Evolutionary conservation across 768 basidiomycete genomes (phyloP).

Genomic region (Boletus subcaerulescens): DNA sequence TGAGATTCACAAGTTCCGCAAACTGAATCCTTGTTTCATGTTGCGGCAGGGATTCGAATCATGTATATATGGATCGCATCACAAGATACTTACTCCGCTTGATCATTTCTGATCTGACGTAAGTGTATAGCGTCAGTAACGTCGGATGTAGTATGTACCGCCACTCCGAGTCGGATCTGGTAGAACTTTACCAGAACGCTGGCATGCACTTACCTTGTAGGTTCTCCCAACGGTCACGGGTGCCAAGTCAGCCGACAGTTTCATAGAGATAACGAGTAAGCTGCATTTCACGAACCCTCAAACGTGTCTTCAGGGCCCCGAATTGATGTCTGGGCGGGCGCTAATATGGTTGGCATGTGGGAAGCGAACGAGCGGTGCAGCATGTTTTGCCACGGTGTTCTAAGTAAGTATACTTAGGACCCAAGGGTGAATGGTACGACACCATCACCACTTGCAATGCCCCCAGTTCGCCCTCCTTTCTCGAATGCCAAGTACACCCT

Average conservation of each 20-base stretch:
- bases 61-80: too few species aligned
- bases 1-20: too few species aligned
- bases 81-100: too few species aligned
- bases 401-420: background rate
- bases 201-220: too few species aligned
- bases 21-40: too few species aligned
- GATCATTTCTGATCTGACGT: too few species aligned
- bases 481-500: conserved; percentile 16
- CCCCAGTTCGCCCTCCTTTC: conserved; percentile 11
- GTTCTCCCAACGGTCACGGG: too few species aligned
- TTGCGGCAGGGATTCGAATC: too few species aligned
- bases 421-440: background rate
- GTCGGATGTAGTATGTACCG: too few species aligned
- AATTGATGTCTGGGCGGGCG: background rate
- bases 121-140: too few species aligned
- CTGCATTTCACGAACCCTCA: background rate
- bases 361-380: background rate
- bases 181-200: too few species aligned
- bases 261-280: background rate
- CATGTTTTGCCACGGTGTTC: background rate
- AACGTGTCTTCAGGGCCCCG: background rate
- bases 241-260: background rate
- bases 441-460: conserved; percentile 1
- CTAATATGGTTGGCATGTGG: background rate
- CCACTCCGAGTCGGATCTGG: too few species aligned